phyloP scores from a whole-genome alignment of 2,329 filamentous ascomycete genomes.

The Pseudogymnoascus sp. region DNA sequence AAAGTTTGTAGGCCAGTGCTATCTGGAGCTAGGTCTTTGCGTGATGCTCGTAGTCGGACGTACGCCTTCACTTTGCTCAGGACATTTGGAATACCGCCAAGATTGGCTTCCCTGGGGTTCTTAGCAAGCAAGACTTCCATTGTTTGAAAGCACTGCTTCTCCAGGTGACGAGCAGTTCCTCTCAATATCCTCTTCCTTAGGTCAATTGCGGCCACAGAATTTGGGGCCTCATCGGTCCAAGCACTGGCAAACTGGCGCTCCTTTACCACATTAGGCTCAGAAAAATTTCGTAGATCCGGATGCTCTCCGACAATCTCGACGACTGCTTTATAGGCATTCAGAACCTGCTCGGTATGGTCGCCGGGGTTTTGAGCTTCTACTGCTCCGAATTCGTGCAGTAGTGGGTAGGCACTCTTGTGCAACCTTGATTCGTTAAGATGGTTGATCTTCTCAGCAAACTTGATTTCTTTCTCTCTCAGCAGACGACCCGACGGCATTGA shows the following conservation, averaged over 20 bases:
- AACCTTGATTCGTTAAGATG: conserved; percentile 68
- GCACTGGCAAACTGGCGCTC: conserved; percentile 70
- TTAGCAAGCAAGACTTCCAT: conserved; percentile 72
- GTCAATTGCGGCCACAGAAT: conserved; percentile 55
- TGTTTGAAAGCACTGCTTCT: conserved; percentile 72
- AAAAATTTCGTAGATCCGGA: conserved; percentile 48
- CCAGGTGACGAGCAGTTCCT: conserved; percentile 73
- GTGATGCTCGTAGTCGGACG: conserved; percentile 69
- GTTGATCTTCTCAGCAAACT: conserved; percentile 73
- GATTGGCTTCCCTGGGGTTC: conserved; percentile 79
- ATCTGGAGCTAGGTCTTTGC: conserved; percentile 79
- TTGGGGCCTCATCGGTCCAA: conserved; percentile 69
- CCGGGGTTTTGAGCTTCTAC: conserved; percentile 67
- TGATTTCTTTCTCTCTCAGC: conserved; percentile 75
- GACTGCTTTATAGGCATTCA: conserved; percentile 77
- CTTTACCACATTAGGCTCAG: conserved; percentile 58
- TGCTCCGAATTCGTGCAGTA: conserved; percentile 68
- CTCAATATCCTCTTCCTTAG: conserved; percentile 74
- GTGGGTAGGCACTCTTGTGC: conserved; percentile 59
- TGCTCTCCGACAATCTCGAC: conserved; percentile 73
- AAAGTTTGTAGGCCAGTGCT: conserved; percentile 74
- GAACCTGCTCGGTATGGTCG: conserved; percentile 65
- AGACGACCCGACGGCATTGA: conserved; percentile 60
- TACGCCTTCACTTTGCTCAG: conserved; percentile 90
- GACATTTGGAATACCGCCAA: conserved; percentile 81